These are phyloP conservation scores for Zizania palustris DNA, from an alignment of 202 grass and related monocot genomes.

Conservation along the genomic window DNA sequence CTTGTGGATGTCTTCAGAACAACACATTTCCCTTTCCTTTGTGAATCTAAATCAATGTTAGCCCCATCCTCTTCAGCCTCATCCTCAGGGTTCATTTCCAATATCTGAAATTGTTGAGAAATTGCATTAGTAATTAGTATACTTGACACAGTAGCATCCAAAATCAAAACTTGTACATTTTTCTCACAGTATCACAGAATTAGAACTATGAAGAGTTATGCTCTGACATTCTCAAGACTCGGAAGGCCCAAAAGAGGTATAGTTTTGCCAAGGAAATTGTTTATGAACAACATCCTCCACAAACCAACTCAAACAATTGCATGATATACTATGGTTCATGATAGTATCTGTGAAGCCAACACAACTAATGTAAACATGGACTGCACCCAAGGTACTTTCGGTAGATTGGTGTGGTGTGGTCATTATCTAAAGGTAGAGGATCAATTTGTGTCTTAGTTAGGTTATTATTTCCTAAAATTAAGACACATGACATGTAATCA, in stretches of 20 bases:
- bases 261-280: not conserved
- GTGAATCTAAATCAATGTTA: constrained; percentile 88
- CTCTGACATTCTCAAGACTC: not conserved
- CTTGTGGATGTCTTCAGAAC: constrained; percentile 95
- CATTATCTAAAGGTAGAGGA: not conserved
- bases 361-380: not conserved
- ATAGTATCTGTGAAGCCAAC: not conserved
- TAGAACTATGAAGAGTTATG: not conserved
- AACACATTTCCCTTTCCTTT: constrained; percentile 96
- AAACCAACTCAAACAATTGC: not conserved
- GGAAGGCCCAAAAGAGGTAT: not conserved
- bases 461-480: not conserved
- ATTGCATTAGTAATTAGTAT: not conserved
- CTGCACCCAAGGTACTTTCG: not conserved
- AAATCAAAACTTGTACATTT: not conserved
- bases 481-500: not conserved
- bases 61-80: constrained; percentile 96
- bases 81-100: constrained; percentile 98
- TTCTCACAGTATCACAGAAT: not conserved
- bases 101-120: constrained; percentile 57
- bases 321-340: constrained; percentile 2
- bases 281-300: not conserved
- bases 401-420: no score
- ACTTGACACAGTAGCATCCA: no score
- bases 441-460: not conserved